These are phyloP conservation scores for Sabuloglossum arenarium DNA, from an alignment of 495 filamentous ascomycete species.

Conservation along the genomic window DNA sequence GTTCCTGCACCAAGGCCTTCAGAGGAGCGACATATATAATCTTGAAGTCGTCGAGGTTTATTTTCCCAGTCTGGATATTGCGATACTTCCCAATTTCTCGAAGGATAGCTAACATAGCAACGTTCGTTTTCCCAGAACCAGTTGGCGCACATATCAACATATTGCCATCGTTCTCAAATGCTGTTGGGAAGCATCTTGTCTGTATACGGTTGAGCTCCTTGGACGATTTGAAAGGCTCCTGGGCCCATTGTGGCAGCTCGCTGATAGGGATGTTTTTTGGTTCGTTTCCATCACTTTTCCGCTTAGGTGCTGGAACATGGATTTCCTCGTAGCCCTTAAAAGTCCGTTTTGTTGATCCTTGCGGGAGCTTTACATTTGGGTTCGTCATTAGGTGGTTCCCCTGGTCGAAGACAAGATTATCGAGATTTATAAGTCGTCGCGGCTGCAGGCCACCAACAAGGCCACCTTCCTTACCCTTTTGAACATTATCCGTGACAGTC, in stretches of 20 bases:
- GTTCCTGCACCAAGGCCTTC: constrained; percentile 90
- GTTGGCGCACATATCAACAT: constrained; percentile 96
- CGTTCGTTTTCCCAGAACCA: constrained; percentile 95
- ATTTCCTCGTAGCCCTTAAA: constrained; percentile 99
- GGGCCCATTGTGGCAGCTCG: constrained; percentile 83
- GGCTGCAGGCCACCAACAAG: constrained; percentile 77
- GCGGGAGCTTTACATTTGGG: constrained; percentile 79
- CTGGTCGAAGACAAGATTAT: constrained; percentile 92
- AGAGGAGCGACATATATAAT: constrained; percentile 88
- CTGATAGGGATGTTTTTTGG: constrained; percentile 57
- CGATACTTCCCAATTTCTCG: constrained; percentile 93
- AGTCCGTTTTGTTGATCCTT: constrained; percentile 80
- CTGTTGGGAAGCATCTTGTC: constrained; percentile 72
- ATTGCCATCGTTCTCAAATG: constrained; percentile 90
- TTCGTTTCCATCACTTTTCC: constrained; percentile 59
- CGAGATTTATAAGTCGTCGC: constrained; percentile 68
- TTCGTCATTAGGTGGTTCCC: constrained; percentile 99
- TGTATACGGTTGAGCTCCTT: constrained; percentile 87
- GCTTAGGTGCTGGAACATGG: constrained; percentile 81
- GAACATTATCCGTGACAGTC: constrained; percentile 26
- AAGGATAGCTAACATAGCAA: constrained; percentile 91
- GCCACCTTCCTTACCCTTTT: constrained; percentile 37
- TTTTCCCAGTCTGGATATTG: constrained; percentile 66
- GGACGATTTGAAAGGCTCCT: constrained; percentile 56
- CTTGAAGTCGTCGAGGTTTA: constrained; percentile 91